A percentile compares a stretch with the other conserved stretches of the same genome.
These are phyloP conservation scores for Neostapfia colusana DNA, from an alignment of 176 grass and related monocot species.

Conservation along the genomic window DNA sequence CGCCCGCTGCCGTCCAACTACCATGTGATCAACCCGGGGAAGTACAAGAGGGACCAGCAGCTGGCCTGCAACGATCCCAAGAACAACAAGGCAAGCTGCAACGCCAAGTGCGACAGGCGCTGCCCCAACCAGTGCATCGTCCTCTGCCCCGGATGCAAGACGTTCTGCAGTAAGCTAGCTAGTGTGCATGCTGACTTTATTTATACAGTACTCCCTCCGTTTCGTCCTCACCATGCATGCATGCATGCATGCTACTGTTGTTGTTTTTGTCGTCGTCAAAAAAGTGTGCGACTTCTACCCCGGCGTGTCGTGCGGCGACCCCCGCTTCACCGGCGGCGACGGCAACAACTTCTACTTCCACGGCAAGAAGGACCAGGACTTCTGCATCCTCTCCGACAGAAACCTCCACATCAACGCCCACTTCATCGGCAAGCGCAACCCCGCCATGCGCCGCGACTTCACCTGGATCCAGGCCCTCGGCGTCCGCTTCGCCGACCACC, in stretches of 20 bases:
- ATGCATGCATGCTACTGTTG: background rate
- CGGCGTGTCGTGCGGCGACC: too few relatives aligned
- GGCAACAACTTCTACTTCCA: constrained; percentile 60
- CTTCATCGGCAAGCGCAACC: constrained; percentile 50
- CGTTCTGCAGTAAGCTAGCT: constrained; percentile 53
- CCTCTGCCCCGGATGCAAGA: constrained; percentile 54
- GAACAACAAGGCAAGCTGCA: background rate
- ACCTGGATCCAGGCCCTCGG: constrained; percentile 59
- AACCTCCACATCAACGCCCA: constrained; percentile 51
- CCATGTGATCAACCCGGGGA: background rate
- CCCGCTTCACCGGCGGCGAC: constrained; percentile 34
- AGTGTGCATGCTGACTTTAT: too few relatives aligned
- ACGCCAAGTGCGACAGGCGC: constrained; percentile 23
- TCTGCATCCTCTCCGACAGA: constrained; percentile 43
- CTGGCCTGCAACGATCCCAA: background rate
- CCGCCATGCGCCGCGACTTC: constrained; percentile 45
- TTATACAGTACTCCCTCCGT: too few relatives aligned
- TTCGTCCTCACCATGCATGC: too few relatives aligned
- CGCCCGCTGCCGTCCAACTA: background rate
- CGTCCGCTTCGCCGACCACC: too few relatives aligned
- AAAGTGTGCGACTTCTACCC: too few relatives aligned
- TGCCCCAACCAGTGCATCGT: constrained; percentile 52
- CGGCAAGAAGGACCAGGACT: constrained; percentile 40
- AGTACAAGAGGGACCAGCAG: background rate
- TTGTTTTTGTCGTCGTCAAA: too few relatives aligned